These are phyloP conservation scores for Mycosarcoma mackinlayi DNA, from an alignment of 1,284 basidiomycete genomes.

Conservation along the genomic window DNA sequence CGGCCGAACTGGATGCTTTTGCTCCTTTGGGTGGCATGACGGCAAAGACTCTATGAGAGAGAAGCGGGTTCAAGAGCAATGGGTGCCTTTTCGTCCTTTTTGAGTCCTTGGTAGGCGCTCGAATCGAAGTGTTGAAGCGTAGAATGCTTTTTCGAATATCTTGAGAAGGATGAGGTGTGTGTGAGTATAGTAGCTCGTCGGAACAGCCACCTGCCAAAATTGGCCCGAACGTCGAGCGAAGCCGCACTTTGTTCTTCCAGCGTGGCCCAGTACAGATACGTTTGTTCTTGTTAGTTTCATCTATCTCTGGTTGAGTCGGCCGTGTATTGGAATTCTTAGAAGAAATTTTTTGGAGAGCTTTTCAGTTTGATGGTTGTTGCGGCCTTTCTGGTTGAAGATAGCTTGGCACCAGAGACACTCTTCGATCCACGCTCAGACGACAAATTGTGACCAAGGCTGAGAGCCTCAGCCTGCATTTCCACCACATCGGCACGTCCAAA, in stretches of 20 bases:
- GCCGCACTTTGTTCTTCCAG: conserved; percentile 20
- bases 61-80: no score
- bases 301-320: conserved; percentile 8
- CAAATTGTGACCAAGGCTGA: no score
- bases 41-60: background rate
- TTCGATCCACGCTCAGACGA: conserved; percentile 22
- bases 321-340: conserved; percentile 10
- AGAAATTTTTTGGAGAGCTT: conserved; percentile 25
- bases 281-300: no score
- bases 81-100: background rate
- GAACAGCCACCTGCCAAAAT: background rate
- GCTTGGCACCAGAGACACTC: background rate
- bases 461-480: no score
- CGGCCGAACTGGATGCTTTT: conserved; percentile 19
- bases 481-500: background rate
- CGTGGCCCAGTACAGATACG: no score
- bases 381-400: background rate
- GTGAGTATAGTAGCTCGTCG: background rate
- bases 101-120: background rate
- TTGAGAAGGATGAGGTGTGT: background rate
- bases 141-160: no score
- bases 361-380: no score
- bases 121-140: background rate
- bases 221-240: conserved; percentile 29
- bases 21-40: conserved; percentile 41